These are phyloP conservation scores for Amanita pseudoporphyria DNA, from an alignment of 768 basidiomycete species.

Conservation along the genomic window DNA sequence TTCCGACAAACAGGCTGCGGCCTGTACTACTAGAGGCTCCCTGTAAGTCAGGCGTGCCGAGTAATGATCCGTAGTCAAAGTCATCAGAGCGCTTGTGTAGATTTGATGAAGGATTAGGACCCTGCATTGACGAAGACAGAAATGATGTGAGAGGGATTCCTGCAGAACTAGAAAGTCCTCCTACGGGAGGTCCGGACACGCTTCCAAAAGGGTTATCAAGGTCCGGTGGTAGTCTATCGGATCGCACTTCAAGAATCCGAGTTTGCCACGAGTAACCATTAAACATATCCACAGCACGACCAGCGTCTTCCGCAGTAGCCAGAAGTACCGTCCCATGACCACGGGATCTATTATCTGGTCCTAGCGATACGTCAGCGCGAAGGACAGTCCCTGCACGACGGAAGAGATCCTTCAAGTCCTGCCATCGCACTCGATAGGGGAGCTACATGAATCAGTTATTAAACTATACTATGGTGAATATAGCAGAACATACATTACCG, in stretches of 20 bases:
- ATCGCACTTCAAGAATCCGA: slow-evolving; percentile 82
- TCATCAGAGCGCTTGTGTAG: slow-evolving; percentile 14
- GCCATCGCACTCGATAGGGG: slow-evolving; percentile 96
- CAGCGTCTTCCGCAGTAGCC: slow-evolving; percentile 90
- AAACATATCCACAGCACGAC: slow-evolving; percentile 90
- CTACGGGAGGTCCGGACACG: slow-evolving; percentile 8
- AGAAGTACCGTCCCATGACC: slow-evolving; percentile 94
- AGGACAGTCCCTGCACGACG: slow-evolving; percentile 88
- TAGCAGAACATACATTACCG: slow-evolving; percentile 63
- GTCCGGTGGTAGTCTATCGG: slow-evolving; percentile 70
- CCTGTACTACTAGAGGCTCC: slow-evolving; percentile 17
- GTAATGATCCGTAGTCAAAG: slow-evolving; percentile 14
- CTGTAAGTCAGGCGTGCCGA: slow-evolving; percentile 10
- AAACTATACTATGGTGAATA: slow-evolving; percentile 6
- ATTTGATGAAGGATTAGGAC: slow-evolving; percentile 8
- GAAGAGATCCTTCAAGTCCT: slow-evolving; percentile 98
- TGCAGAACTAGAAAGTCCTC: slow-evolving; percentile 3
- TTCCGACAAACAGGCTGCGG: slow-evolving; percentile 78
- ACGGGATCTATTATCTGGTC: slow-evolving; percentile 85
- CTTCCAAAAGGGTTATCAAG: slow-evolving; percentile 31
- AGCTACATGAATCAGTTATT: slow-evolving; percentile 38
- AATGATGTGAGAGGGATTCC: slow-evolving; percentile 8
- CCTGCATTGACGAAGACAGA: slow-evolving; percentile 7
- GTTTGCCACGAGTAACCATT: slow-evolving; percentile 98
- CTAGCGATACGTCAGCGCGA: slow-evolving; percentile 67